Evolutionary conservation across 2,329 filamentous ascomycete species (phyloP).

Genomic region (Arthroderma uncinatum): DNA sequence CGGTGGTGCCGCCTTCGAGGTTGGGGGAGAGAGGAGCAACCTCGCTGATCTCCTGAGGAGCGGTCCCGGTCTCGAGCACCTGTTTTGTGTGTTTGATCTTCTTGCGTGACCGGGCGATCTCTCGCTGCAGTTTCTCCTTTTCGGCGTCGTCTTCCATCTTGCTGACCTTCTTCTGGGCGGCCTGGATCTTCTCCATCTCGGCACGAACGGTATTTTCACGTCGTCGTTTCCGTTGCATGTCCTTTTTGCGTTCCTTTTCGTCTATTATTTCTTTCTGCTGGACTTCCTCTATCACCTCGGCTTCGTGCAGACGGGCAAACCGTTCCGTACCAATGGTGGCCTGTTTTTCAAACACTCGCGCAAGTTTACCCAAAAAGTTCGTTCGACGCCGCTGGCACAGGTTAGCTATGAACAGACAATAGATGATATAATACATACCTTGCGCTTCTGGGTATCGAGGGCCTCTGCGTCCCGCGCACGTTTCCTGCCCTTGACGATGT

Average conservation of each 20-base stretch:
- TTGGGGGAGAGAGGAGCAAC: constrained; percentile 65
- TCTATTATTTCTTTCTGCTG: constrained; percentile 81
- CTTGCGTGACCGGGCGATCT: constrained; percentile 81
- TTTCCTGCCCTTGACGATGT: constrained; percentile 47
- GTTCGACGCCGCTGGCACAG: constrained; percentile 45
- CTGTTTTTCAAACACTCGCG: constrained; percentile 54
- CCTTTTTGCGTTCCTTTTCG: constrained; percentile 98
- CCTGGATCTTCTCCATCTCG: constrained; percentile 70
- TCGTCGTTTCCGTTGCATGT: constrained; percentile 95
- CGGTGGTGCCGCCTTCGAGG: constrained; percentile 73
- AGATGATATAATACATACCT: constrained; percentile 40
- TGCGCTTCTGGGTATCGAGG: constrained; percentile 53
- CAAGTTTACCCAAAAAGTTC: constrained; percentile 45
- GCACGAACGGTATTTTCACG: constrained; percentile 90
- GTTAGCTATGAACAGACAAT: neutral
- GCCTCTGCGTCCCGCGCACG: constrained; percentile 56
- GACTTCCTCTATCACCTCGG: constrained; percentile 72
- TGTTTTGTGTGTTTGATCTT: constrained; percentile 86
- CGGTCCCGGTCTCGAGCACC: constrained; percentile 71
- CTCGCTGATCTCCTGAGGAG: constrained; percentile 59
- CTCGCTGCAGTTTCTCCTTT: constrained; percentile 65
- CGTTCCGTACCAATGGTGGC: constrained; percentile 61
- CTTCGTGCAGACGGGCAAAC: constrained; percentile 66
- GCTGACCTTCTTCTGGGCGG: constrained; percentile 65
- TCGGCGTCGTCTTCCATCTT: constrained; percentile 73